Percentiles rank a stretch among this genome's conserved stretches.
These are phyloP conservation scores for Potentilla sterilis DNA, from an alignment of 306 rosid species.

Conservation along the genomic window DNA sequence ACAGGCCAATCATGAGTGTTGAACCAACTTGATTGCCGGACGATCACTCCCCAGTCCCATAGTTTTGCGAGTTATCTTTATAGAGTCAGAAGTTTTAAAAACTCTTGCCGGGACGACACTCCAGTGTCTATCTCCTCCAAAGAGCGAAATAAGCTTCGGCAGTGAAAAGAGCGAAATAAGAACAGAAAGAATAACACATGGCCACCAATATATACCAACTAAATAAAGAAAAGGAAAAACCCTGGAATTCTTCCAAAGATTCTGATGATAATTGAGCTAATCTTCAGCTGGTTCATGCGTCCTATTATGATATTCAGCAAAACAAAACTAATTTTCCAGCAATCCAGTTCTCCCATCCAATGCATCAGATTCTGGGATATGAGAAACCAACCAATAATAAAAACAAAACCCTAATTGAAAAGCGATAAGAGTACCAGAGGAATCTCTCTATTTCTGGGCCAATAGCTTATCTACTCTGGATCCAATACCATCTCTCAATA, in stretches of 20 bases:
- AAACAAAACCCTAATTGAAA: slow-evolving; percentile 10
- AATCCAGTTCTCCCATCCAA: slow-evolving; percentile 37
- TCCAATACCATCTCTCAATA: slow-evolving; percentile 55
- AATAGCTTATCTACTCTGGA: slow-evolving; percentile 53
- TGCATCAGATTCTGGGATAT: slow-evolving; percentile 50
- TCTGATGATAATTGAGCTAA: slow-evolving; percentile 11
- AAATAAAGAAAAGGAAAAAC: not conserved
- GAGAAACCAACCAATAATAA: slow-evolving; percentile 42
- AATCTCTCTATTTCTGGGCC: slow-evolving; percentile 43
- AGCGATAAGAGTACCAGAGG: slow-evolving; percentile 21
- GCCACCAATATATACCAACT: not conserved
- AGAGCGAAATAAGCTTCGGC: no score
- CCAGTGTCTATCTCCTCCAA: not conserved
- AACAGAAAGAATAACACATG: not conserved
- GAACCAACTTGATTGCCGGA: no score
- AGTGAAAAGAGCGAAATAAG: not conserved
- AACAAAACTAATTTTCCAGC: slow-evolving; percentile 24
- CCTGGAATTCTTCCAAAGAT: slow-evolving; percentile 21
- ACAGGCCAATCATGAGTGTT: no score
- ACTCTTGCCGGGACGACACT: not conserved
- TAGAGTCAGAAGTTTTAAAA: no score
- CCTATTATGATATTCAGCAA: not conserved
- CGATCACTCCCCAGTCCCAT: no score
- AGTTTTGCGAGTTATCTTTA: not conserved
- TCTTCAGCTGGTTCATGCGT: not conserved